Percentiles rank a stretch among this genome's conserved stretches.
Conservation (phyloP, 2,329 filamentous ascomycete species). For the Aureobasidium zeae region DNA sequence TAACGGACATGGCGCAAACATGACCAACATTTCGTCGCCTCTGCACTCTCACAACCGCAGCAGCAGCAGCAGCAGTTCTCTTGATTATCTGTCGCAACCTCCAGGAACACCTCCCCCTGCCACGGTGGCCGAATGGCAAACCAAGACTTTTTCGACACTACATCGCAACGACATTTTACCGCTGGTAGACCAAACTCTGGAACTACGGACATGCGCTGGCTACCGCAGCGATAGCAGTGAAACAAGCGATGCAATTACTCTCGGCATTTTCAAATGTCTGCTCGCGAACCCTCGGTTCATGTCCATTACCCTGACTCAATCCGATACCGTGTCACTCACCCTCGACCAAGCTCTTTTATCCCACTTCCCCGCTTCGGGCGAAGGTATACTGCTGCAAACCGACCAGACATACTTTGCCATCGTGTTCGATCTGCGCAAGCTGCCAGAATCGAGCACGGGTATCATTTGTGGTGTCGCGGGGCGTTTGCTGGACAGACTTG, state of each 20-base stretch:
- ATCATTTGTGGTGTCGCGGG: conserved; percentile 93
- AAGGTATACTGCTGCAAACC: conserved; percentile 66
- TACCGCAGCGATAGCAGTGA: conserved; percentile 30
- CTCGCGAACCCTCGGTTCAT: conserved; percentile 52
- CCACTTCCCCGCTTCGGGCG: conserved; percentile 37
- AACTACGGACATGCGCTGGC: conserved; percentile 75
- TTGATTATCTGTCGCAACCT: conserved; percentile 36
- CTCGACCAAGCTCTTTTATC: conserved; percentile 58
- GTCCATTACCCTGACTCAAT: conserved; percentile 62
- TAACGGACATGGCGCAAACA: conserved; percentile 37
- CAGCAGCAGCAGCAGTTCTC: conserved; percentile 37
- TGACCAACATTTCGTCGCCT: conserved; percentile 41
- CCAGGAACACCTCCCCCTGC: conserved; percentile 68
- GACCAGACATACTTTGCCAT: conserved; percentile 67
- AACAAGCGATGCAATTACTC: conserved; percentile 37
- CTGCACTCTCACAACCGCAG: conserved; percentile 46
- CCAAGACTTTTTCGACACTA: conserved; percentile 75
- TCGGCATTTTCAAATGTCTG: conserved; percentile 41
- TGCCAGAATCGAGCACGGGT: conserved; percentile 81
- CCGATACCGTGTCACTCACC: conserved; percentile 64
- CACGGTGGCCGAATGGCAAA: conserved; percentile 68
- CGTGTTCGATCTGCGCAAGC: conserved; percentile 69
- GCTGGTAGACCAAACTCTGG: conserved; percentile 56
- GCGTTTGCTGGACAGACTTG: conserved; percentile 63
- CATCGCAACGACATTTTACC: conserved; percentile 67